Percentiles rank a stretch among this genome's conserved stretches.
phyloP scores from a whole-genome alignment of 441 rosid genomes.

The Syzygium syzygioides region DNA sequence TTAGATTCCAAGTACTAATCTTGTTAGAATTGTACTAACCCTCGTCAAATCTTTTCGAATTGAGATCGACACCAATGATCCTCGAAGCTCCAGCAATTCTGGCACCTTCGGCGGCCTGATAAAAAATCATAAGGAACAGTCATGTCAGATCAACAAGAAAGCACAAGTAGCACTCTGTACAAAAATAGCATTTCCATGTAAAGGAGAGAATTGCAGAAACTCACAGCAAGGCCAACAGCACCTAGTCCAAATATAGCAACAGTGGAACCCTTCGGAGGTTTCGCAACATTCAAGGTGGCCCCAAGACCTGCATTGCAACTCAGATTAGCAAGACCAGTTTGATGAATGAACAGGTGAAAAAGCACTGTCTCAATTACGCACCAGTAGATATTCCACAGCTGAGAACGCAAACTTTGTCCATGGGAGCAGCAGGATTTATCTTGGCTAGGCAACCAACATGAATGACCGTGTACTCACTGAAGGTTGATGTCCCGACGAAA shows the following conservation, averaged over 20 bases:
- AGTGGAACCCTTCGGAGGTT: background rate
- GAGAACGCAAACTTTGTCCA: conserved; percentile 11
- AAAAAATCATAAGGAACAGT: background rate
- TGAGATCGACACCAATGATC: conserved; percentile 13
- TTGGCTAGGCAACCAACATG: conserved; percentile 5
- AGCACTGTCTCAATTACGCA: background rate
- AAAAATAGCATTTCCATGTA: background rate
- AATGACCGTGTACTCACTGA: conserved; percentile 6
- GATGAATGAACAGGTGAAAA: background rate
- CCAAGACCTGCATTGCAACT: conserved; percentile 3
- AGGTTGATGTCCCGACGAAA: conserved; percentile 5
- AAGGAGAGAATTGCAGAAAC: background rate
- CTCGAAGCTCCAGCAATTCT: conserved; percentile 11
- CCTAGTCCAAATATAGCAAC: conserved; percentile 10
- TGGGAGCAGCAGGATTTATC: conserved; percentile 13
- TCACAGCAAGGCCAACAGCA: conserved; percentile 13
- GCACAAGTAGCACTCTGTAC: background rate
- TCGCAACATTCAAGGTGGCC: conserved; percentile 12
- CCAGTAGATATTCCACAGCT: conserved; percentile 13
- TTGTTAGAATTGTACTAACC: background rate
- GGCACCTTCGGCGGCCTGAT: conserved; percentile 13
- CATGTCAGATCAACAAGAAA: background rate
- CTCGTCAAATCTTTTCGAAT: conserved; percentile 3
- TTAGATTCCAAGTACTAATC: background rate
- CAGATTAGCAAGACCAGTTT: background rate